Evolutionary conservation across 345 rosid genomes (phyloP).

Genomic region (Acer saccharum): DNA sequence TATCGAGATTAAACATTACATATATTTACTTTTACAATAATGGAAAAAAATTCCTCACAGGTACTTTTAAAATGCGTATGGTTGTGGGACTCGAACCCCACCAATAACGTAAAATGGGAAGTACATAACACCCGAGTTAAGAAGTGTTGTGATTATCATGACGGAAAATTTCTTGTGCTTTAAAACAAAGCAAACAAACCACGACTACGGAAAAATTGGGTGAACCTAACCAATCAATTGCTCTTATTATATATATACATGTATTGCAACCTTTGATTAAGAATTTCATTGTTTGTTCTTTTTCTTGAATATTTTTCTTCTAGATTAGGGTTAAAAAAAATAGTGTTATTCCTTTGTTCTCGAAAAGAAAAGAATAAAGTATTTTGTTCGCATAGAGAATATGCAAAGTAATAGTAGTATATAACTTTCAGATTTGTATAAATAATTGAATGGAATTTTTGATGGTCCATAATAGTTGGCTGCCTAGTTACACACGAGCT

Average conservation of each 20-base stretch:
- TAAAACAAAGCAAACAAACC: background rate
- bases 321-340: background rate
- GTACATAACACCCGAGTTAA: too few relatives aligned
- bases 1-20: too few relatives aligned
- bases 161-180: background rate
- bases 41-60: too few relatives aligned
- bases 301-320: background rate
- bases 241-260: background rate
- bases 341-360: background rate
- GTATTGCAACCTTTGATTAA: background rate
- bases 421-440: background rate
- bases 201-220: background rate
- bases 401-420: background rate
- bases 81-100: too few relatives aligned
- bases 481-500: background rate
- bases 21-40: too few relatives aligned
- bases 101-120: too few relatives aligned
- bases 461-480: conserved; percentile 14
- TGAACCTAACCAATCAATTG: conserved; percentile 10
- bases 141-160: too few relatives aligned
- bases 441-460: conserved; percentile 14
- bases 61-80: too few relatives aligned
- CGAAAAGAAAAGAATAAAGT: background rate
- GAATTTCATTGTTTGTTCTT: background rate
- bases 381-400: background rate